Base-by-base conservation (phyloP, 176 grass and related monocot species). In the Lolium multiflorum region DNA sequence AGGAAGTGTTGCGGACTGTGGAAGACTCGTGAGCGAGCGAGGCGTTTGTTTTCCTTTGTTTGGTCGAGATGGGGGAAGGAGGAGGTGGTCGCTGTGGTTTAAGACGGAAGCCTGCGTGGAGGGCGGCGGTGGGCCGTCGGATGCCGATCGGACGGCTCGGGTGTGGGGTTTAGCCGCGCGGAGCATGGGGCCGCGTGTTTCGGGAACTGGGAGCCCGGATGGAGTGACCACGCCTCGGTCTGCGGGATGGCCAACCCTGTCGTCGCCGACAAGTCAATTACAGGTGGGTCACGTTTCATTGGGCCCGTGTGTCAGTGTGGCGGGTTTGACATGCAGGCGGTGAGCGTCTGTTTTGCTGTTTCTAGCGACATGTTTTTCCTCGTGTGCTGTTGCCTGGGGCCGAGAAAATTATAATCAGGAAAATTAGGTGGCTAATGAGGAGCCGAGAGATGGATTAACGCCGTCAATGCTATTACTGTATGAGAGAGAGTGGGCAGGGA, bases 131-230 rank as follows among this genome's bases (percentile, higher is more conserved):
- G 0, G 7, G 20, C 0, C 89, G 76, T 64, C 17, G 43, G 85
- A 88, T 88, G 7, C 9, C 1, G 62, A 71, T 54, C 77, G 61
- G 52, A 85, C 85, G 86, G 81, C 12, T 44, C 0, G 4, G 2
- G 0, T 12, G 0, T 0, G 68, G 50, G 20, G 5, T 80, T 25
- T 21, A 22, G 28, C 18, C 43, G n/a, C 50, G 17, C 81, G 89
- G 82, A 56, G 77, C 82, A 88, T 85, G 85, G 82, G 82, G 7
- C 77, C 82, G 31, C 43, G 71, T 91, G 82, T 69, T 78, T 72
- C 82, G 85, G 86, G 82, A 74, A 25, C 4, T 63, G 71, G 28
- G 79, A 24, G 20, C 48, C 65, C 37, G 17, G 71, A 20, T 64
- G 79, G 64, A 51, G 9, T 74, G 41, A 84, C 76, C 39, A 26